Evolutionary conservation across 805 yeast species (phyloP), one percentile per base, ranked within the genome.

Genomic region (Starmerella apis): DNA sequence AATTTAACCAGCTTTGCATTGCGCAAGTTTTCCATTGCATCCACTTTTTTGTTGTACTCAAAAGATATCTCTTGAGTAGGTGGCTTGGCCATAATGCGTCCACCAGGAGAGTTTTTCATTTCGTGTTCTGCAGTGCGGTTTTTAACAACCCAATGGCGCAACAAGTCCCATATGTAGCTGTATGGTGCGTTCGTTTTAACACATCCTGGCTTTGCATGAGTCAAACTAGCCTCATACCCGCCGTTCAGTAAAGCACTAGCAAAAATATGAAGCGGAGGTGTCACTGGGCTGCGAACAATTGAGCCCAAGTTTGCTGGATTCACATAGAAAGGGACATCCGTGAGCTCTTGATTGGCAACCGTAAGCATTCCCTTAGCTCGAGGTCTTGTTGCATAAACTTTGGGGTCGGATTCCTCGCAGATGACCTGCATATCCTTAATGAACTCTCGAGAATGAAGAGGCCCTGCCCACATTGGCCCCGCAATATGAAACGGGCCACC

Each of bases 381-480:
- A 51, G 83, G 81, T 22, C 76, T 71, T 0, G 99, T 92, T 43
- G 82, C 83, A 64, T 86, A 92, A 0, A 75, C 71, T 4, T 71
- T 75, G 24, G 72, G 71, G 49, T 74, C 78, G 20, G 79, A 73
- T 2, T 62, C 68, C 23, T 65, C 61, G 60, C 80, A 75, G 56
- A 79, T 66, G n/a, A 72, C 70, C 48, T 86, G 71, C 42, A 88
- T 73, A 56, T 71, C 76, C 24, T 77, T 71, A 38, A 90, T 71
- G 60, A 90, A 92, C 18, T 74, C 77, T 23, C 65, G 63, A 61
- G 82, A 75, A 61, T 90, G 97, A 50, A 92, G 65, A 6, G 74
- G 71, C 0, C 87, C 94, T 10, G 80, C 87, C 84, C 95, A 92
- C 95, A 92, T 84, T 53, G 99, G 99, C 3, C 99, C 99, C 7